These are phyloP conservation scores for Pontederia paniculata DNA, from an alignment of 176 grass and related monocot genomes.

Conservation along the genomic window DNA sequence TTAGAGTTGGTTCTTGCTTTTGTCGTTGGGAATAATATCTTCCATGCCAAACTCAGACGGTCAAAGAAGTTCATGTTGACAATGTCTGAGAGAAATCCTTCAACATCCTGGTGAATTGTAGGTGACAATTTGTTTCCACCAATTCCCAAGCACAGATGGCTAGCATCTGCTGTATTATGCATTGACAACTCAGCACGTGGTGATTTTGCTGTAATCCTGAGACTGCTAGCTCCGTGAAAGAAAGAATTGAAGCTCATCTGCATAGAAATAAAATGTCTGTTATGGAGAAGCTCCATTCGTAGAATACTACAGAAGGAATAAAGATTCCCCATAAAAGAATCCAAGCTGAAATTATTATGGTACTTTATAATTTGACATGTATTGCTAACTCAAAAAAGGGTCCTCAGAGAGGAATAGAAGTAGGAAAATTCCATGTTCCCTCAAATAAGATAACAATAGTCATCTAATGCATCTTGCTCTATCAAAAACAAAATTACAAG, in stretches of 20 bases:
- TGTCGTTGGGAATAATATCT: conserved; percentile 58
- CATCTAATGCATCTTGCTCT: too few relatives aligned
- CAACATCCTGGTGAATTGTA: conserved; percentile 44
- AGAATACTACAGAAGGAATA: not conserved
- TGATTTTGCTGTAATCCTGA: conserved; percentile 27
- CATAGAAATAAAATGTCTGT: conserved; percentile 4
- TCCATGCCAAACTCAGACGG: conserved; percentile 71
- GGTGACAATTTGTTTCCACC: conserved; percentile 34
- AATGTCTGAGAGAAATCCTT: conserved; percentile 49
- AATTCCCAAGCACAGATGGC: conserved; percentile 17
- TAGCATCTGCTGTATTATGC: conserved; percentile 1
- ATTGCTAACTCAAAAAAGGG: too few relatives aligned
- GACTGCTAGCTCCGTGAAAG: conserved; percentile 22
- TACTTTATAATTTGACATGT: too few relatives aligned
- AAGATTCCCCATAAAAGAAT: not conserved
- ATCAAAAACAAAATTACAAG: too few relatives aligned
- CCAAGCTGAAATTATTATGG: not conserved
- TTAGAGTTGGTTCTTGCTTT: conserved; percentile 53
- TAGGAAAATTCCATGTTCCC: too few relatives aligned
- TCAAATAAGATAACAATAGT: too few relatives aligned
- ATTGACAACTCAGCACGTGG: conserved; percentile 17
- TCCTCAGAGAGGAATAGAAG: too few relatives aligned
- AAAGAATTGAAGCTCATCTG: conserved; percentile 31
- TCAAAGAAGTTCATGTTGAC: conserved; percentile 69
- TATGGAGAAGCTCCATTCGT: too few relatives aligned